Evolutionary conservation across 1,284 basidiomycete genomes (phyloP).

Genomic region (Trichosporon ovoides): DNA sequence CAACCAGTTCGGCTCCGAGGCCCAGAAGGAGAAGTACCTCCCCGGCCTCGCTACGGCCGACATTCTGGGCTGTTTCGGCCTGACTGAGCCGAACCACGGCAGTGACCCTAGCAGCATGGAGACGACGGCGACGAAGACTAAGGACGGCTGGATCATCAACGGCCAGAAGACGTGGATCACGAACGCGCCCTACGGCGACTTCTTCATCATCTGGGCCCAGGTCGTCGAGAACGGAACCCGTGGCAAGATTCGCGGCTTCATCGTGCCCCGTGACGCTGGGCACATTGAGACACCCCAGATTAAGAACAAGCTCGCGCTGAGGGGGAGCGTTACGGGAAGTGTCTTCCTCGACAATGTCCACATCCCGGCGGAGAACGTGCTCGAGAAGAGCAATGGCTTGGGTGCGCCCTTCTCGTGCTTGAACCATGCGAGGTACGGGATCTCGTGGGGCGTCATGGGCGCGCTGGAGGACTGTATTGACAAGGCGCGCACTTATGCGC

Average conservation of each 20-base stretch:
- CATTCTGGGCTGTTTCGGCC: slow-evolving; percentile 87
- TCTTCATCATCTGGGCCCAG: slow-evolving; percentile 82
- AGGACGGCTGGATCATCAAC: slow-evolving; percentile 77
- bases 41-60: slow-evolving; percentile 72
- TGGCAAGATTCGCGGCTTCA: slow-evolving; percentile 80
- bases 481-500: slow-evolving; percentile 73
- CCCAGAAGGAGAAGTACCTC: slow-evolving; percentile 86
- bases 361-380: slow-evolving; percentile 63
- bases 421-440: slow-evolving; percentile 84
- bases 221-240: slow-evolving; percentile 49
- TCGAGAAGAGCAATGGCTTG: slow-evolving; percentile 70
- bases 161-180: slow-evolving; percentile 97
- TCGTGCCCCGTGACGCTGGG: slow-evolving; percentile 51
- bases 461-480: slow-evolving; percentile 86
- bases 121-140: slow-evolving; percentile 75
- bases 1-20: slow-evolving; percentile 77
- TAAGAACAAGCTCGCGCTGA: slow-evolving; percentile 86
- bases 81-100: slow-evolving; percentile 95
- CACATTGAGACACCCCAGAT: slow-evolving; percentile 81
- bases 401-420: slow-evolving; percentile 82
- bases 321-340: slow-evolving; percentile 84
- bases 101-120: slow-evolving; percentile 93
- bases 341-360: slow-evolving; percentile 85
- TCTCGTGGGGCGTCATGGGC: slow-evolving; percentile 90
- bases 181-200: slow-evolving; percentile 78